A percentile compares a stretch with the other conserved stretches of the same genome.
Evolutionary conservation across 2,329 filamentous ascomycete species (phyloP).

Genomic region (Epichloe hybrida): DNA sequence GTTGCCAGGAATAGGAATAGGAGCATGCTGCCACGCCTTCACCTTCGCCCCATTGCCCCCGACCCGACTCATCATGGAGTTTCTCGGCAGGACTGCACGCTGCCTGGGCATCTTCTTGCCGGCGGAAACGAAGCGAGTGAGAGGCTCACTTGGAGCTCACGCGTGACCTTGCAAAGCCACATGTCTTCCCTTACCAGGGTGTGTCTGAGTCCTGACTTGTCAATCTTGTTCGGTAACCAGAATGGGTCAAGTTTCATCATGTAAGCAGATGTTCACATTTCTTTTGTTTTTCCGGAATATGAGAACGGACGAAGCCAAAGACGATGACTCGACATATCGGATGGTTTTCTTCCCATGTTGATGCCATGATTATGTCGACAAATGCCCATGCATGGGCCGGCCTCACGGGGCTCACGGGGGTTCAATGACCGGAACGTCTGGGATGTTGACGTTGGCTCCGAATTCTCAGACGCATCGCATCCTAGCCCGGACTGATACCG

Average conservation of each 20-base stretch:
- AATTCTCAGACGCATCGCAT: neutral
- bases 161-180: conserved; percentile 3
- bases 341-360: neutral
- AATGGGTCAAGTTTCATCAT: neutral
- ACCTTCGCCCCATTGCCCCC: too few species aligned
- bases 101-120: neutral
- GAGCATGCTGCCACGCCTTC: too few species aligned
- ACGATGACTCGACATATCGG: neutral
- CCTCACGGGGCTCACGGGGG: neutral
- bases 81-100: neutral
- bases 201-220: neutral
- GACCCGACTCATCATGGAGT: neutral
- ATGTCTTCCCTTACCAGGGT: neutral
- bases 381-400: too few species aligned
- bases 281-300: too few species aligned
- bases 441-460: neutral
- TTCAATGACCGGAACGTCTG: neutral
- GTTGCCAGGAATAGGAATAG: too few species aligned
- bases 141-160: too few species aligned
- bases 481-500: neutral
- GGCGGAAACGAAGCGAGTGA: too few species aligned
- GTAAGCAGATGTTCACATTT: neutral
- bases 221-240: neutral
- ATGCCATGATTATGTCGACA: neutral
- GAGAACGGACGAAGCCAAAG: neutral